Percentiles rank a stretch among this genome's conserved stretches.
These are phyloP conservation scores for Phyllosticta citriasiana DNA, from an alignment of 2,329 filamentous ascomycete genomes.

Conservation along the genomic window DNA sequence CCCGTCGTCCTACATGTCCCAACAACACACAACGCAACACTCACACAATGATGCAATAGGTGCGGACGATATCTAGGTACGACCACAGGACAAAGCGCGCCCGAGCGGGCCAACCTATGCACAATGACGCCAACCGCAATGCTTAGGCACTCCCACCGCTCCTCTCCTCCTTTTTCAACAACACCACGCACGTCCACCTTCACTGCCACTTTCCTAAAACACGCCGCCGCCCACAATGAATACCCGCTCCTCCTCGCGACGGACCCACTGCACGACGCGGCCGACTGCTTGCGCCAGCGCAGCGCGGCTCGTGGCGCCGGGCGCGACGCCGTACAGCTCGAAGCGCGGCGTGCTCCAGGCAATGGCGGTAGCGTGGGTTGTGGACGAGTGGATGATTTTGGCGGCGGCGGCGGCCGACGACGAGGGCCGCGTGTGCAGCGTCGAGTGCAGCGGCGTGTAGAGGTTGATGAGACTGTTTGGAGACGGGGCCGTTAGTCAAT, in stretches of 20 bases:
- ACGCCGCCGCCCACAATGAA: slow-evolving; percentile 98
- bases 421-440: slow-evolving; percentile 73
- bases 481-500: background rate
- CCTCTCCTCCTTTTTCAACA: background rate
- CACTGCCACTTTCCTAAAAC: slow-evolving; percentile 24
- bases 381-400: slow-evolving; percentile 72
- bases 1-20: no score
- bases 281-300: slow-evolving; percentile 78
- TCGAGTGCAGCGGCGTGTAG: slow-evolving; percentile 76
- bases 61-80: no score
- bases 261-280: slow-evolving; percentile 82
- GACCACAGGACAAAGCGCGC: no score
- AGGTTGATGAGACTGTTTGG: slow-evolving; percentile 59
- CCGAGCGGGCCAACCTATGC: no score
- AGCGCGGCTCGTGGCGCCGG: slow-evolving; percentile 51
- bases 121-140: no score
- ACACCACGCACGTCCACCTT: background rate
- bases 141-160: background rate
- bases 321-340: slow-evolving; percentile 91
- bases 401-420: slow-evolving; percentile 41
- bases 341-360: slow-evolving; percentile 89
- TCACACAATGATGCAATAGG: no score
- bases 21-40: no score
- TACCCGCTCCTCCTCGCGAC: slow-evolving; percentile 80
- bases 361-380: slow-evolving; percentile 62